Evolutionary conservation across 805 yeast genomes (phyloP), one percentile per base, ranked within the genome.

Genomic region (Yamadazyma akitaensis): DNA sequence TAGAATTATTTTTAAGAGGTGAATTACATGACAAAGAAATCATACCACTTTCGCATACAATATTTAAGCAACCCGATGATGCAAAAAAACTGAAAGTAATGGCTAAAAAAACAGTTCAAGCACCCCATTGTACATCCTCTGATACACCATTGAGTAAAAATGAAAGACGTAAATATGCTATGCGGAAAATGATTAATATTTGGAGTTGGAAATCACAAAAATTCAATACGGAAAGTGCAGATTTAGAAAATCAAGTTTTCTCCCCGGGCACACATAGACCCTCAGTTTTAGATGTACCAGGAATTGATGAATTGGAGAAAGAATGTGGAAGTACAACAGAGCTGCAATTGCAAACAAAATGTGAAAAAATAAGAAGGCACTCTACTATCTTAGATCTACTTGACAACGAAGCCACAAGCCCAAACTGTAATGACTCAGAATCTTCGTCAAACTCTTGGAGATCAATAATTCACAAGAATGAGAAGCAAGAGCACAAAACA

Each of bases 181-280:
- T 42, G 13, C 31, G 31, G 24, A 31, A 9, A 14, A 44, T 44
- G 42, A 25, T 44, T 14, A 30, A 17, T 17, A 30, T 40, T 2
- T 47, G 48, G 50, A 6, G 28, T 2, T 24, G 39, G 31, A 44
- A 35, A n/a, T n/a, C 38, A 11, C 37, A 33, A 37, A 11, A 16
- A 2, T 11, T 21, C 2, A 33, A 6, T 7, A 9, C 53, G 31
- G 49, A 48, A 34, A 50, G 54, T 40, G 56, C 58, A 5, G 48
- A 49, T 18, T 49, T 62, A 17, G 66, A 63, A 43, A 52, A 60
- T 28, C 37, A 51, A 19, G 49, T 61, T 11, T 63, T 63, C 42
- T 62, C 66, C 0, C 67, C 67, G 3, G 46, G 53, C 28, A 53
- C 61, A 18, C 65, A 63, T 48, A 41, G 64, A 24, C 63, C 61